Percentiles rank a stretch among this genome's conserved stretches.
Conservation (phyloP, 2,329 filamentous ascomycete genomes). For the Emydomyces testavorans region DNA sequence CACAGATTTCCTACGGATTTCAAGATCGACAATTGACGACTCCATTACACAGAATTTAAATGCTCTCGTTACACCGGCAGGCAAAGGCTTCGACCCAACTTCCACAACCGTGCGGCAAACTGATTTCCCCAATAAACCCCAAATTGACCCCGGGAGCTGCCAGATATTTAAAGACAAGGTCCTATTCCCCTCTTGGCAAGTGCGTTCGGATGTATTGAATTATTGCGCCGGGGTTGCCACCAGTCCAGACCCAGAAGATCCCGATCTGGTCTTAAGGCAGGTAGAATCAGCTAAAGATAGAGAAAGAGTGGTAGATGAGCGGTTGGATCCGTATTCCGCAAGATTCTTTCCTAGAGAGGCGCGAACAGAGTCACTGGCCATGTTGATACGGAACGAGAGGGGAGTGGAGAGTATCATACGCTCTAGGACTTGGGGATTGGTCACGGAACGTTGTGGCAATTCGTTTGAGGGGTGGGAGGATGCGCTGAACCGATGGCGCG, state of each 20-base stretch:
- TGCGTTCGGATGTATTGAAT: slow-evolving; percentile 66
- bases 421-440: slow-evolving; percentile 65
- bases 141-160: slow-evolving; percentile 55
- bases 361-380: slow-evolving; percentile 67
- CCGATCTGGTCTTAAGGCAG: slow-evolving; percentile 58
- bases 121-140: slow-evolving; percentile 37
- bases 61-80: slow-evolving; percentile 66
- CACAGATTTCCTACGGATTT: slow-evolving; percentile 79
- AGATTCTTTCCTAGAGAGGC: slow-evolving; percentile 64
- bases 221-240: slow-evolving; percentile 86
- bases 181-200: slow-evolving; percentile 81
- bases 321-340: slow-evolving; percentile 81
- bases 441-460: slow-evolving; percentile 62
- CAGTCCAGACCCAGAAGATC: slow-evolving; percentile 75
- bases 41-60: slow-evolving; percentile 90
- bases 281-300: slow-evolving; percentile 58
- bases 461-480: slow-evolving; percentile 51
- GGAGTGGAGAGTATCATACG: slow-evolving; percentile 68
- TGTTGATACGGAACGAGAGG: slow-evolving; percentile 57
- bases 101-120: slow-evolving; percentile 57
- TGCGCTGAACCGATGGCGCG: slow-evolving; percentile 53
- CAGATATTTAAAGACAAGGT: slow-evolving; percentile 61
- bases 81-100: slow-evolving; percentile 60
- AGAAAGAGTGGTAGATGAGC: slow-evolving; percentile 69
- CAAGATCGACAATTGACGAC: slow-evolving; percentile 76